Percentiles rank a stretch among this genome's conserved stretches.
Evolutionary conservation across 257 asterid genomes (phyloP).

Genomic region (Solanum boliviense): DNA sequence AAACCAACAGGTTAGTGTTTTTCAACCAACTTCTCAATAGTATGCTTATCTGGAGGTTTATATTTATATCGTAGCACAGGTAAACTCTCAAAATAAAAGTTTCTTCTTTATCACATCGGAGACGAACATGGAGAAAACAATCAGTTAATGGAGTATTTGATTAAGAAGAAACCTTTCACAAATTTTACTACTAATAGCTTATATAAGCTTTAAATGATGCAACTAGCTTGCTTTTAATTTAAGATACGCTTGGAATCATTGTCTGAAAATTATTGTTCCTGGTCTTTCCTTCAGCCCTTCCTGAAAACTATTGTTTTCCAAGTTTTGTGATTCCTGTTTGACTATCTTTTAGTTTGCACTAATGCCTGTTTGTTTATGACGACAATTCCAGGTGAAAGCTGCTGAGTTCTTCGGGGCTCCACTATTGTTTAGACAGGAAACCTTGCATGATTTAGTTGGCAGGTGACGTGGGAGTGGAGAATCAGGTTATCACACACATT

Average conservation of each 20-base stretch:
- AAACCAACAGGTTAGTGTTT: slow-evolving; percentile 36
- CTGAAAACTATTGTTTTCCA: not conserved
- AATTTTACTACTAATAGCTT: not conserved
- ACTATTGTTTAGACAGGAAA: slow-evolving; percentile 1
- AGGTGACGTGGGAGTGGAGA: not conserved
- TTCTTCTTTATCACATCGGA: not conserved
- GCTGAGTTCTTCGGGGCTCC: not conserved
- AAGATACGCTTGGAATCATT: not conserved
- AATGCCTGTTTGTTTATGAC: not conserved
- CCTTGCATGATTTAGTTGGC: not conserved
- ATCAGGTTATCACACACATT: not conserved
- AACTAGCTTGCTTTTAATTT: not conserved
- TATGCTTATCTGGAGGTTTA: not conserved
- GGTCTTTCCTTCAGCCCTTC: not conserved
- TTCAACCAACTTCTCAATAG: not conserved
- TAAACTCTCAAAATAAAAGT: not conserved
- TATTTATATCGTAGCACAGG: not conserved
- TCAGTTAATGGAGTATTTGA: not conserved
- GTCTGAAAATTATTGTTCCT: not conserved
- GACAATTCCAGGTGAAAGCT: slow-evolving; percentile 11
- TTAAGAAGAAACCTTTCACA: not conserved
- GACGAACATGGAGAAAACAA: not conserved
- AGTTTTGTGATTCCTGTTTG: not conserved
- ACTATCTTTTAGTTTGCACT: not conserved
- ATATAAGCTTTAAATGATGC: not conserved